Evolutionary conservation across 257 asterid genomes (phyloP).

Genomic region (Agastache rugosa): DNA sequence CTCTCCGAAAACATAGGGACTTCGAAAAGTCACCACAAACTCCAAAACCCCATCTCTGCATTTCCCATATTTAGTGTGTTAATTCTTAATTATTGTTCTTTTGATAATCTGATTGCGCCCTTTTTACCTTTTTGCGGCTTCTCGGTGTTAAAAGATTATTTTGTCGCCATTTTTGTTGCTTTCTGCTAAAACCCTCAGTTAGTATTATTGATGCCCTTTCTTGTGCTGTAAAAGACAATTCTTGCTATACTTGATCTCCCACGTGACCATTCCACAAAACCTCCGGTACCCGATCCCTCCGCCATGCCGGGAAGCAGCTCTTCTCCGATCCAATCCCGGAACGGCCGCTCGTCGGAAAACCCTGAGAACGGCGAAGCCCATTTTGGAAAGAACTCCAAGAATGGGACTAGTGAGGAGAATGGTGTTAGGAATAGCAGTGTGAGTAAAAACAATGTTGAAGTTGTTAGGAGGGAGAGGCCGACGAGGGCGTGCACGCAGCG

Average conservation of each 20-base stretch:
- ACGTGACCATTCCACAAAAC: constrained; percentile 44
- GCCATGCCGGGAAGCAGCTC: constrained; percentile 52
- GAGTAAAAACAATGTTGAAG: constrained; percentile 39
- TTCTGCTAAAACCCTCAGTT: constrained; percentile 38
- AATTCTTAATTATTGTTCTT: background rate
- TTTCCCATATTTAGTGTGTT: constrained; percentile 21
- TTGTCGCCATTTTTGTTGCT: constrained; percentile 20
- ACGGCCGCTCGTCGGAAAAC: constrained; percentile 37
- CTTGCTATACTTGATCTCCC: constrained; percentile 44
- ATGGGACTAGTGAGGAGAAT: constrained; percentile 35
- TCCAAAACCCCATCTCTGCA: constrained; percentile 38
- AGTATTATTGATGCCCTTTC: constrained; percentile 12
- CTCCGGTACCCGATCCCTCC: constrained; percentile 49
- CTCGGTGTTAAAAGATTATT: constrained; percentile 16
- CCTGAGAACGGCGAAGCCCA: constrained; percentile 34
- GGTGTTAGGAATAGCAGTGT: constrained; percentile 18
- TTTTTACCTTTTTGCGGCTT: constrained; percentile 33
- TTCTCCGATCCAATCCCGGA: constrained; percentile 71
- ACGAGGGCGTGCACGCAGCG: constrained; percentile 97
- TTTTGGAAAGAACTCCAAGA: constrained; percentile 35
- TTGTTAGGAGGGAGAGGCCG: constrained; percentile 83
- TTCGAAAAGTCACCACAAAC: constrained; percentile 28
- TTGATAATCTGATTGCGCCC: constrained; percentile 24
- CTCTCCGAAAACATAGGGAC: constrained; percentile 29
- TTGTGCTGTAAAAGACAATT: constrained; percentile 26